Percentiles rank a stretch among this genome's conserved stretches.
Evolutionary conservation across 176 grass and related monocot genomes (phyloP).

Genomic region (Phoenix roebelenii): DNA sequence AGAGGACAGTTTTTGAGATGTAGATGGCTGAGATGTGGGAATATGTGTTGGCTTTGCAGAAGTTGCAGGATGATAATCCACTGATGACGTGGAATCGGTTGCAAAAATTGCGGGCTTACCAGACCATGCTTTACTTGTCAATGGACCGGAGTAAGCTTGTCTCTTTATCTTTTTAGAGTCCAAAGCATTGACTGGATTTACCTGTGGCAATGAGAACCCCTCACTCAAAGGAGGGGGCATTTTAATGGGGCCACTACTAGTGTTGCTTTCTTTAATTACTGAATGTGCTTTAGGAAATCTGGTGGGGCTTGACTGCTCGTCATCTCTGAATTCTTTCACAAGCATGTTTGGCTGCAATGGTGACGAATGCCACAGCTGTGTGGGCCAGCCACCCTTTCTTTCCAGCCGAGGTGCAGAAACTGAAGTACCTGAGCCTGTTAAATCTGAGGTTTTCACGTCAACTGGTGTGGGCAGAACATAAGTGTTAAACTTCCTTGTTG

Average conservation of each 20-base stretch:
- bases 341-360: constrained; percentile 56
- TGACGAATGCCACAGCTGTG: constrained; percentile 46
- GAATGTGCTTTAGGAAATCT: constrained; percentile 51
- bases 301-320: constrained; percentile 48
- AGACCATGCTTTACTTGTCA: constrained; percentile 26
- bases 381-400: constrained; percentile 25
- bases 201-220: constrained; percentile 33
- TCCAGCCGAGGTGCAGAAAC: constrained; percentile 28
- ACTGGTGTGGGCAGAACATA: constrained; percentile 81
- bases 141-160: constrained; percentile 63
- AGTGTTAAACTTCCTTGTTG: constrained; percentile 67
- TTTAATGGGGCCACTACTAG: constrained; percentile 36
- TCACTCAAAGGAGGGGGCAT: constrained; percentile 21
- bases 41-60: constrained; percentile 26
- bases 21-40: constrained; percentile 31
- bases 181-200: constrained; percentile 21
- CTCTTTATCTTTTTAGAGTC: constrained; percentile 62
- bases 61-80: constrained; percentile 38
- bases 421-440: constrained; percentile 33
- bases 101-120: background rate
- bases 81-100: constrained; percentile 9
- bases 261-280: constrained; percentile 83
- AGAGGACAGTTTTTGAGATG: constrained; percentile 33
- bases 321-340: constrained; percentile 45
- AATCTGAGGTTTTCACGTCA: constrained; percentile 38